A percentile compares a stretch with the other conserved stretches of the same genome.
Evolutionary conservation across 2,329 filamentous ascomycete genomes (phyloP).

Genomic region (Talaromyces sp.): DNA sequence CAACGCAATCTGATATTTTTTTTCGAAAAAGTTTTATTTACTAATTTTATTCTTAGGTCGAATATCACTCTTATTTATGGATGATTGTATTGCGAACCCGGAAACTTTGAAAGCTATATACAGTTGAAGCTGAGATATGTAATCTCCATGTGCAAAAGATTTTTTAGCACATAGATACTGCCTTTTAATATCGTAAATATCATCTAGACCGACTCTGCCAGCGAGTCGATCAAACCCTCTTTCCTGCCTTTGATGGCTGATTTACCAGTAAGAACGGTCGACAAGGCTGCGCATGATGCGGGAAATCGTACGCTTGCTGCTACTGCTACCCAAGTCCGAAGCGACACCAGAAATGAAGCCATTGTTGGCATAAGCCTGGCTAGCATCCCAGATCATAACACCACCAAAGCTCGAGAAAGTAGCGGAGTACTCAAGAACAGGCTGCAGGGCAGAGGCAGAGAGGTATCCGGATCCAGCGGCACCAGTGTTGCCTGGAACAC

Average conservation of each 20-base stretch:
- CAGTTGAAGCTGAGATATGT: background rate
- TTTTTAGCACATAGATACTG: background rate
- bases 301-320: slow-evolving; percentile 16
- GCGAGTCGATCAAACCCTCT: background rate
- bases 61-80: background rate
- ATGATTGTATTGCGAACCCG: background rate
- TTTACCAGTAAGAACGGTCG: slow-evolving; percentile 17
- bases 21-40: too few species aligned
- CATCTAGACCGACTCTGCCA: slow-evolving; percentile 7
- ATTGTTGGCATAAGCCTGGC: slow-evolving; percentile 58
- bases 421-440: slow-evolving; percentile 56
- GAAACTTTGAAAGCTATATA: background rate
- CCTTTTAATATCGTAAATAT: background rate
- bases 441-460: slow-evolving; percentile 46
- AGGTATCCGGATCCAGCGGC: slow-evolving; percentile 59
- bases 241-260: background rate
- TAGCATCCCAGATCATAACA: slow-evolving; percentile 69
- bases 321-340: slow-evolving; percentile 13
- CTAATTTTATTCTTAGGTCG: too few species aligned
- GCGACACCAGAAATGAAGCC: slow-evolving; percentile 54
- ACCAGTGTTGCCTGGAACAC: slow-evolving; percentile 56
- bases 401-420: slow-evolving; percentile 63
- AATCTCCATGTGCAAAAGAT: background rate
- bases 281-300: slow-evolving; percentile 17
- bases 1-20: background rate